These are phyloP conservation scores for Phytophthora rubi DNA, from an alignment of 352 stramenopile species.

Conservation along the genomic window DNA sequence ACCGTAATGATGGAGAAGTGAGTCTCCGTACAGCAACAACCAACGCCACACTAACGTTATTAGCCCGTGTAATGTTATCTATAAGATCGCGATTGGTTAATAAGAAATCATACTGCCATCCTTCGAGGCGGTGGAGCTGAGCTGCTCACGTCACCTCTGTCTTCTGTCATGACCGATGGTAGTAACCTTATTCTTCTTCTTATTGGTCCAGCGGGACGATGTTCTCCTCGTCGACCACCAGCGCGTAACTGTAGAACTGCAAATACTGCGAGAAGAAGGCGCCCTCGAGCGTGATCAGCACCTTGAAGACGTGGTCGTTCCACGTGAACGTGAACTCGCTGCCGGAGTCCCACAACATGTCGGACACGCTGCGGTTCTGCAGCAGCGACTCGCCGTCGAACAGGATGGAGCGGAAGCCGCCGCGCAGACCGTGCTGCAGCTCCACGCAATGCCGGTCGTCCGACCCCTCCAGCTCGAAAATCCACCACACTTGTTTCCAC, in stretches of 20 bases:
- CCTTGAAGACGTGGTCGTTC: conserved; percentile 73
- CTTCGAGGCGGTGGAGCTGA: neutral
- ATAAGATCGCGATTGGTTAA: conserved; percentile 29
- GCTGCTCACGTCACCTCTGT: conserved; percentile 13
- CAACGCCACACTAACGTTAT: neutral
- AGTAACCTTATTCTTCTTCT: neutral
- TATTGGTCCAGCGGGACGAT: conserved; percentile 53
- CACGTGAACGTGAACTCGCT: conserved; percentile 78
- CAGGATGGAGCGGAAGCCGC: conserved; percentile 74
- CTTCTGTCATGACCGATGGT: conserved; percentile 13
- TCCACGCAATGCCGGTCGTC: conserved; percentile 72
- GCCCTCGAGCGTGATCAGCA: conserved; percentile 78
- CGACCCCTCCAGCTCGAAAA: conserved; percentile 63
- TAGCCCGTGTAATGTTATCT: conserved; percentile 19
- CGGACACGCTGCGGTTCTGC: conserved; percentile 70
- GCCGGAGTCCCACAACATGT: conserved; percentile 84
- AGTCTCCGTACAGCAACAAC: neutral
- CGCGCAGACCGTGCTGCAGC: conserved; percentile 78
- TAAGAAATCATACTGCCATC: conserved; percentile 11
- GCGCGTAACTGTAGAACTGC: conserved; percentile 86
- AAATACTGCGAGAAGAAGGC: conserved; percentile 87
- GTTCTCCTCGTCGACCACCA: conserved; percentile 82
- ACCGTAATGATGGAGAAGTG: conserved; percentile 40
- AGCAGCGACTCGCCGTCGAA: conserved; percentile 72
- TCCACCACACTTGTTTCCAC: conserved; percentile 90